These are phyloP conservation scores for Novymonas esmeraldas DNA, from an alignment of 208 protist genomes.

Conservation along the genomic window DNA sequence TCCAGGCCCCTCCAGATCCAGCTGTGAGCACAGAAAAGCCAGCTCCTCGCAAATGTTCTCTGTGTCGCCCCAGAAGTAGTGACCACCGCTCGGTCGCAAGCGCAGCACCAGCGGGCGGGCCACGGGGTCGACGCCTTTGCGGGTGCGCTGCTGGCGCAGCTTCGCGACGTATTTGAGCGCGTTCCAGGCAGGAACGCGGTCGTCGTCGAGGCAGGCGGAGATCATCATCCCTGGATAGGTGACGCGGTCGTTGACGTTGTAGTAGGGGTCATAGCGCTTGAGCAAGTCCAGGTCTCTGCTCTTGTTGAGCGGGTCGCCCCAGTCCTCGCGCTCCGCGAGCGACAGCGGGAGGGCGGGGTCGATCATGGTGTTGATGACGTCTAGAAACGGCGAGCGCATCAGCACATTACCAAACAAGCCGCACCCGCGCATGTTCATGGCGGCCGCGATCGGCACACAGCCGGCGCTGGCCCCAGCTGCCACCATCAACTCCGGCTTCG, in stretches of 20 bases:
- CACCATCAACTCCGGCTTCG: conserved; percentile 85
- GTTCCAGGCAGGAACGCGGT: conserved; percentile 90
- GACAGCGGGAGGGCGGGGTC: conserved; percentile 92
- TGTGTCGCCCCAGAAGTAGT: conserved; percentile 85
- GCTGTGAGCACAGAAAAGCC: conserved; percentile 81
- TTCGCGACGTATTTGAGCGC: conserved; percentile 90
- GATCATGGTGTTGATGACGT: conserved; percentile 94
- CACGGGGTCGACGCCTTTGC: conserved; percentile 76
- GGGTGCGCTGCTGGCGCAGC: conserved; percentile 78
- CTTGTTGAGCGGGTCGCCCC: conserved; percentile 92
- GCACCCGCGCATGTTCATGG: conserved; percentile 90
- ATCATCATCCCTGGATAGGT: conserved; percentile 92
- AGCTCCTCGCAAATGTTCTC: conserved; percentile 90
- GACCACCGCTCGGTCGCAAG: conserved; percentile 67
- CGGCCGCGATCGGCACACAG: conserved; percentile 93
- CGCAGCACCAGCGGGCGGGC: conserved; percentile 74
- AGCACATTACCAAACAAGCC: conserved; percentile 87
- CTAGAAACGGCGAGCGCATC: conserved; percentile 93
- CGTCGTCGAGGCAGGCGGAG: conserved; percentile 88
- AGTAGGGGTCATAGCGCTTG: conserved; percentile 87
- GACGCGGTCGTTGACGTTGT: conserved; percentile 92
- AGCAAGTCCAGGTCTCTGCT: conserved; percentile 65
- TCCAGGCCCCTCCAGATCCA: conserved; percentile 83
- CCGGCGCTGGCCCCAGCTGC: conserved; percentile 92
- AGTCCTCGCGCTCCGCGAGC: conserved; percentile 92